phyloP scores from a whole-genome alignment of 1,284 basidiomycete genomes.

The Tylopilus sp. region DNA sequence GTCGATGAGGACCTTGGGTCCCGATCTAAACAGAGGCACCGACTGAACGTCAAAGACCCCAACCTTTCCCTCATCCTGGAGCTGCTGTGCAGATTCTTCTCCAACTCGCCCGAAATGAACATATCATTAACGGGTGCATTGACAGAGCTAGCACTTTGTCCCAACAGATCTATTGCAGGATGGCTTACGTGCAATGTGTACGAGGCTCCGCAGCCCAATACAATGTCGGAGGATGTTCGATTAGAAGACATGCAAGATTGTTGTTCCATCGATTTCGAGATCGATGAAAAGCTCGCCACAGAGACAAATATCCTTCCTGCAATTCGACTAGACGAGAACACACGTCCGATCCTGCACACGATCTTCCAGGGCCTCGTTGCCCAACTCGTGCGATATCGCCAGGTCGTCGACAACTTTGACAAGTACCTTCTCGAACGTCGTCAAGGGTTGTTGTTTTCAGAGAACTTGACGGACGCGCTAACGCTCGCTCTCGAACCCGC shows the following conservation, averaged over 20 bases:
- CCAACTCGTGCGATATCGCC: slow-evolving; percentile 76
- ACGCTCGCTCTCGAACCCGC: slow-evolving; percentile 62
- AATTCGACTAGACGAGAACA: slow-evolving; percentile 60
- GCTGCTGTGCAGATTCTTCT: slow-evolving; percentile 73
- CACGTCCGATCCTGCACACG: slow-evolving; percentile 73
- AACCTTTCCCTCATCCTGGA: slow-evolving; percentile 70
- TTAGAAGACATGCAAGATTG: slow-evolving; percentile 56
- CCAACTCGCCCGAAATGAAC: slow-evolving; percentile 81
- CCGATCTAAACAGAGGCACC: slow-evolving; percentile 54
- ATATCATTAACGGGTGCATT: slow-evolving; percentile 82
- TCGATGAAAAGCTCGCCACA: slow-evolving; percentile 60
- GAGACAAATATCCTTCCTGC: slow-evolving; percentile 59
- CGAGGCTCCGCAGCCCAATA: slow-evolving; percentile 30
- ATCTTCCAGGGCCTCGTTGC: slow-evolving; percentile 73
- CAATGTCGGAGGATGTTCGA: slow-evolving; percentile 19
- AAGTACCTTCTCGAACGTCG: slow-evolving; percentile 79
- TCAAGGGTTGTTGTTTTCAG: slow-evolving; percentile 85
- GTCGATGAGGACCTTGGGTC: slow-evolving; percentile 37
- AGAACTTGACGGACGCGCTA: slow-evolving; percentile 89
- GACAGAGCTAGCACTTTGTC: slow-evolving; percentile 73
- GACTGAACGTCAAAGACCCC: slow-evolving; percentile 74
- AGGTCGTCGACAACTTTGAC: slow-evolving; percentile 76
- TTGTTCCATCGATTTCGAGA: slow-evolving; percentile 68
- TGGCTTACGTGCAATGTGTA: slow-evolving; percentile 74
- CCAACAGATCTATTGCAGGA: slow-evolving; percentile 79